These are phyloP conservation scores for Aspergillus flavus DNA, from an alignment of 2,329 filamentous ascomycete genomes.

Conservation along the genomic window DNA sequence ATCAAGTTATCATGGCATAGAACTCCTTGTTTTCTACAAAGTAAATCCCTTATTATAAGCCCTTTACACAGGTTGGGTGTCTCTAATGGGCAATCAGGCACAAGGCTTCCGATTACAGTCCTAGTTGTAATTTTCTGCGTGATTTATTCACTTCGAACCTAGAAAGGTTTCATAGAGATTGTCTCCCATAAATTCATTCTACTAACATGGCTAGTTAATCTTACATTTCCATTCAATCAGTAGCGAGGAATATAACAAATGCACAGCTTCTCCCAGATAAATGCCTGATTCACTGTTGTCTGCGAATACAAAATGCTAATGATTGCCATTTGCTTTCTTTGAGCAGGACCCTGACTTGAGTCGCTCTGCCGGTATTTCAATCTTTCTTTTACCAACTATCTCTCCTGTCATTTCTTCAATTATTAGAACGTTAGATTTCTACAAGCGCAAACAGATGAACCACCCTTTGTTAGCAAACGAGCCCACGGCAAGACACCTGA, in stretches of 20 bases:
- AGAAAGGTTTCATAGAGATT: background rate
- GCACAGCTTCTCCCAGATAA: fast-evolving
- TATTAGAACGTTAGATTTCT: too few species aligned
- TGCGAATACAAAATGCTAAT: background rate
- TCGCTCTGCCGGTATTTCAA: too few species aligned
- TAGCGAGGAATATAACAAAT: background rate
- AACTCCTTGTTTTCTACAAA: background rate
- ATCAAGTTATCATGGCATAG: background rate
- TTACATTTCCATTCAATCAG: background rate
- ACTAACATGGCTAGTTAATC: background rate
- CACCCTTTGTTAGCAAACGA: too few species aligned
- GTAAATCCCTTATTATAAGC: too few species aligned
- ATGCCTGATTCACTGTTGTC: background rate
- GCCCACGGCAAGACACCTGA: too few species aligned
- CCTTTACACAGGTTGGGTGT: background rate
- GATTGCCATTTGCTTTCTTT: background rate
- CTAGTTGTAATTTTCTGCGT: background rate
- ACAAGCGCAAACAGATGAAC: too few species aligned
- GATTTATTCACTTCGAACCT: background rate
- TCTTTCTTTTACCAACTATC: too few species aligned
- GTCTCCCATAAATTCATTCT: background rate
- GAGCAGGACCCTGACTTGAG: too few species aligned
- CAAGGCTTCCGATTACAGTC: too few species aligned
- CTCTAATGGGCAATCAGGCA: background rate
- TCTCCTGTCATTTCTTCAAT: too few species aligned